phyloP scores from a whole-genome alignment of 2,329 filamentous ascomycete species.

The Trichothecium sympodiale region DNA sequence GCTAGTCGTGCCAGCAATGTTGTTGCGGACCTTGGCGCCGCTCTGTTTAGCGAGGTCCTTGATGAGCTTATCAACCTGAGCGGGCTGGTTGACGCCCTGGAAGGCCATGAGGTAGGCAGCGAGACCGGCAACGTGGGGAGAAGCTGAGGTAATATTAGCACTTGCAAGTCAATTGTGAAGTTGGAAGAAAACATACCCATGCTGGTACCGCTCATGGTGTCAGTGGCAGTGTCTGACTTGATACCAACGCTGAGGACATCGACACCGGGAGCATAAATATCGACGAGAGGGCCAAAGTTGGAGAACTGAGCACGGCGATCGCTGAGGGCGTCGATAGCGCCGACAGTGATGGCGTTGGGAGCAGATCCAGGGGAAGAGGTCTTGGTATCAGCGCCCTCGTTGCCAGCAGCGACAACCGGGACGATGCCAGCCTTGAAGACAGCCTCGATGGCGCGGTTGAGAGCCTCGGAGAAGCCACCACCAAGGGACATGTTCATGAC shows the following conservation, averaged over 20 bases:
- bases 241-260: conserved; percentile 42
- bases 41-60: conserved; percentile 38
- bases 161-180: not conserved
- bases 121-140: conserved; percentile 56
- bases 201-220: conserved; percentile 40
- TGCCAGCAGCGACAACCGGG: conserved; percentile 49
- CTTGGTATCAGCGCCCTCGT: conserved; percentile 40
- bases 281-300: conserved; percentile 44
- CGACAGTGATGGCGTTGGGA: conserved; percentile 46
- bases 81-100: conserved; percentile 31
- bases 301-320: conserved; percentile 42
- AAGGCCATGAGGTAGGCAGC: conserved; percentile 56
- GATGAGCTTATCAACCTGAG: conserved; percentile 33
- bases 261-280: conserved; percentile 47
- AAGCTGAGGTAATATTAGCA: conserved; percentile 28
- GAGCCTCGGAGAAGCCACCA: conserved; percentile 32
- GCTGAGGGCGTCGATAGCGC: conserved; percentile 40
- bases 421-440: conserved; percentile 40
- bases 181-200: conserved; percentile 30
- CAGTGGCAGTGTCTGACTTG: conserved; percentile 30
- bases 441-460: conserved; percentile 44
- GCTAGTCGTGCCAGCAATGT: conserved; percentile 32
- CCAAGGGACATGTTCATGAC: conserved; percentile 56
- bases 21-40: conserved; percentile 31
- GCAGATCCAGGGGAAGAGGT: conserved; percentile 44